Conservation (phyloP, 179 eudicot genomes). For the Corrigiola litoralis region DNA sequence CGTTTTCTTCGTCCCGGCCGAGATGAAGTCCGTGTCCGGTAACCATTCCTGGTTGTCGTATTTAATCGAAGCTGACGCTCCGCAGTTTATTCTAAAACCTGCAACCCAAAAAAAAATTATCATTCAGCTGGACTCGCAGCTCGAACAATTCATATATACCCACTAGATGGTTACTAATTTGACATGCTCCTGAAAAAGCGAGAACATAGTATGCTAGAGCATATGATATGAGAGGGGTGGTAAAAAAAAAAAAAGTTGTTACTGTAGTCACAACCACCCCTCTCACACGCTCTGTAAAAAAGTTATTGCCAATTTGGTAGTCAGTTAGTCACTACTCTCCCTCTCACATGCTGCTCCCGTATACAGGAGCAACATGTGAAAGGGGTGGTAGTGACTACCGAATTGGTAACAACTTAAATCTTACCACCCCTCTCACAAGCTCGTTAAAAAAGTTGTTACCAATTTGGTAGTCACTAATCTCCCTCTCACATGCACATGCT, state of each 20-base stretch:
- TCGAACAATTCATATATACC: not conserved
- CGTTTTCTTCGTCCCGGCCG: conserved; percentile 41
- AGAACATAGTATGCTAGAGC: too few species aligned
- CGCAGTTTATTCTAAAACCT: conserved; percentile 68
- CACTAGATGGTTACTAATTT: too few species aligned
- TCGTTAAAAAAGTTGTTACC: not conserved
- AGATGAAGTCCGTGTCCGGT: conserved; percentile 44
- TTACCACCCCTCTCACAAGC: too few species aligned
- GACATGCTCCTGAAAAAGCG: too few species aligned
- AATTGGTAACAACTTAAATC: not conserved
- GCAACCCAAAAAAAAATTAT: not conserved
- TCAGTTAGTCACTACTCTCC: not conserved
- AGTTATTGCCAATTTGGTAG: not conserved
- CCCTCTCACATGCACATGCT: not conserved
- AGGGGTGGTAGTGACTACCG: not conserved
- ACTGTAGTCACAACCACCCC: not conserved
- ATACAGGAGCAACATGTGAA: not conserved
- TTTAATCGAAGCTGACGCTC: conserved; percentile 34
- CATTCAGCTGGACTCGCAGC: not conserved
- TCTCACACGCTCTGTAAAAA: not conserved
- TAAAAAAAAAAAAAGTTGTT: too few species aligned
- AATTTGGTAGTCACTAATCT: too few species aligned
- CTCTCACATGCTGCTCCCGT: not conserved
- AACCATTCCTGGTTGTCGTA: conserved; percentile 44
- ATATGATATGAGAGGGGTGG: not conserved